Evolutionary conservation across 345 rosid species (phyloP).

Genomic region (Cochlearia excelsa): DNA sequence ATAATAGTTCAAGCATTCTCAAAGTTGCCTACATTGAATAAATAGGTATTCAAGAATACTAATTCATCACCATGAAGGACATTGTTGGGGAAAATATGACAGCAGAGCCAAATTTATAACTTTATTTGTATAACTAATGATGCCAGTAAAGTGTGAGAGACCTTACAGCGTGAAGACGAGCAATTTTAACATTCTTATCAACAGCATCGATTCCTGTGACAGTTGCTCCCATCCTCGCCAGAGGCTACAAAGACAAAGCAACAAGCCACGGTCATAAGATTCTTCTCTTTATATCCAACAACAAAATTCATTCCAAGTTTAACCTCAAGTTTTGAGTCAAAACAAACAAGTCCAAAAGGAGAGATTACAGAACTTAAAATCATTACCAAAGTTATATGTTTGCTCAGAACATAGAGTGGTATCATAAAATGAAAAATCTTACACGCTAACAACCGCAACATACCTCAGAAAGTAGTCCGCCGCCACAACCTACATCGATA

Average conservation of each 20-base stretch:
- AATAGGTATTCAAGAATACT: neutral
- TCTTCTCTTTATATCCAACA: constrained; percentile 14
- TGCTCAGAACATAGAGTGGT: neutral
- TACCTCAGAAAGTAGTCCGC: constrained; percentile 97
- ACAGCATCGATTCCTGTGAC: constrained; percentile 93
- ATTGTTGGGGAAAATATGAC: neutral
- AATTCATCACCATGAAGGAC: constrained; percentile 3
- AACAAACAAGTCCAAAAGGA: constrained; percentile 4
- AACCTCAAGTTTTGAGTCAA: neutral
- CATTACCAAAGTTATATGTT: neutral
- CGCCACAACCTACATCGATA: constrained; percentile 90
- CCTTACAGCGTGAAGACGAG: constrained; percentile 87
- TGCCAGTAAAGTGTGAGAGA: constrained; percentile 23
- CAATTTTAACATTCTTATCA: constrained; percentile 86
- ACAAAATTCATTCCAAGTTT: constrained; percentile 6
- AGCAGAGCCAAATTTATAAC: neutral
- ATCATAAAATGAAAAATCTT: neutral
- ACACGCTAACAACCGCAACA: constrained; percentile 1
- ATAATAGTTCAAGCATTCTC: neutral
- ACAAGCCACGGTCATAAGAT: constrained; percentile 11
- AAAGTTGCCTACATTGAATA: constrained; percentile 2
- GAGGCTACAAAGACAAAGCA: constrained; percentile 57
- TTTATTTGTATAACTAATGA: constrained; percentile 1
- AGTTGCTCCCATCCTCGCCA: constrained; percentile 95
- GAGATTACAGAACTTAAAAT: neutral